These are phyloP conservation scores for Yamadazyma olivae DNA, from an alignment of 805 yeast species.

Conservation along the genomic window DNA sequence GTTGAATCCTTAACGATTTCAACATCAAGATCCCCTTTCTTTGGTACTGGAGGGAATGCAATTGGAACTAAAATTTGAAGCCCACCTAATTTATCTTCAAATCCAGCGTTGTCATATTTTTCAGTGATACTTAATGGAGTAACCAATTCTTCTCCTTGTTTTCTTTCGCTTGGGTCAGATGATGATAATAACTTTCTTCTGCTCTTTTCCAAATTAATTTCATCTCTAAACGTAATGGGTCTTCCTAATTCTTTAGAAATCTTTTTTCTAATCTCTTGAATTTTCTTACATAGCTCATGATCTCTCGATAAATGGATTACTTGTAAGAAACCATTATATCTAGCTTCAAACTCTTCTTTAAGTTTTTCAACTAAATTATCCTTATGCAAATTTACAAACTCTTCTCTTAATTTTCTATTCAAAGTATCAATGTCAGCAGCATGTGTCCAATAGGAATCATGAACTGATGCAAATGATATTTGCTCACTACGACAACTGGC, in stretches of 20 bases:
- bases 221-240: conserved; percentile 64
- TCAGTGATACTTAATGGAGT: conserved; percentile 67
- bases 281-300: conserved; percentile 48
- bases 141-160: conserved; percentile 51
- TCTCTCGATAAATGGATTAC: conserved; percentile 51
- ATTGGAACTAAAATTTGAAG: conserved; percentile 63
- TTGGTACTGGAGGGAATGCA: conserved; percentile 68
- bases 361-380: conserved; percentile 69
- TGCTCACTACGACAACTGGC: conserved; percentile 63
- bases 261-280: conserved; percentile 48
- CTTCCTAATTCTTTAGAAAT: conserved; percentile 51
- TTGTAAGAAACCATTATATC: conserved; percentile 72
- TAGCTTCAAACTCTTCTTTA: conserved; percentile 72
- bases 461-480: conserved; percentile 87
- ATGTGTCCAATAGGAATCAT: conserved; percentile 94
- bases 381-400: conserved; percentile 75
- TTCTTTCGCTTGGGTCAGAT: conserved; percentile 44
- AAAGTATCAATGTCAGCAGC: conserved; percentile 76
- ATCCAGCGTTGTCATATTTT: conserved; percentile 21
- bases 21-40: conserved; percentile 83
- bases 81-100: conserved; percentile 16
- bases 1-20: conserved; percentile 63
- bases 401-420: conserved; percentile 69
- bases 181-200: conserved; percentile 57
- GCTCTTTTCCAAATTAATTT: conserved; percentile 64